phyloP scores from a whole-genome alignment of 129 eudicot species.

The Erigeron canadensis region DNA sequence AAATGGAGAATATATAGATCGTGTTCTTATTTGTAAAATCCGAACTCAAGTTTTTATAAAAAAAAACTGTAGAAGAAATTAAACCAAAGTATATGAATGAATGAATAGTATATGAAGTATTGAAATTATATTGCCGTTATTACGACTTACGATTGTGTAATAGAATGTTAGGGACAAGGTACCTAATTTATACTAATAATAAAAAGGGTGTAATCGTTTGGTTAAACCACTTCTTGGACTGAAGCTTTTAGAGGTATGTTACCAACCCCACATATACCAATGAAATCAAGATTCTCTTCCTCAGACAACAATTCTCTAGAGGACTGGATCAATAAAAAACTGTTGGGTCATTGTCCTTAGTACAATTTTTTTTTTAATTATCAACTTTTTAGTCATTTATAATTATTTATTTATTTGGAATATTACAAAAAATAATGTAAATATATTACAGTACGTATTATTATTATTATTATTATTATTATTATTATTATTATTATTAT shows the following conservation, averaged over 20 bases:
- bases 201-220: slow-evolving; percentile 32
- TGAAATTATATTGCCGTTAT: too few relatives aligned
- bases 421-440: not conserved
- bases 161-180: not conserved
- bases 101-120: too few relatives aligned
- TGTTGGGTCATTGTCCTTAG: slow-evolving; percentile 6
- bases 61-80: too few relatives aligned
- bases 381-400: not conserved
- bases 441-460: too few relatives aligned
- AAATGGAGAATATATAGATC: too few relatives aligned
- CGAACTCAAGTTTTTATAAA: too few relatives aligned
- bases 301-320: slow-evolving; percentile 31
- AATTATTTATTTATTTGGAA: not conserved
- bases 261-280: slow-evolving; percentile 27
- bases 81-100: too few relatives aligned
- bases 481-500: too few relatives aligned
- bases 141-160: too few relatives aligned
- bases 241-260: slow-evolving; percentile 31
- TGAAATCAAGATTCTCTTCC: slow-evolving; percentile 27
- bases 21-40: too few relatives aligned
- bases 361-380: not conserved
- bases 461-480: too few relatives aligned
- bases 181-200: slow-evolving; percentile 12
- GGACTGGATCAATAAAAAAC: slow-evolving; percentile 20
- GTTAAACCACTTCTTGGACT: slow-evolving; percentile 42